These are phyloP conservation scores for Talaromyces rugulosus DNA, from an alignment of 2,329 filamentous ascomycete species.

Conservation along the genomic window DNA sequence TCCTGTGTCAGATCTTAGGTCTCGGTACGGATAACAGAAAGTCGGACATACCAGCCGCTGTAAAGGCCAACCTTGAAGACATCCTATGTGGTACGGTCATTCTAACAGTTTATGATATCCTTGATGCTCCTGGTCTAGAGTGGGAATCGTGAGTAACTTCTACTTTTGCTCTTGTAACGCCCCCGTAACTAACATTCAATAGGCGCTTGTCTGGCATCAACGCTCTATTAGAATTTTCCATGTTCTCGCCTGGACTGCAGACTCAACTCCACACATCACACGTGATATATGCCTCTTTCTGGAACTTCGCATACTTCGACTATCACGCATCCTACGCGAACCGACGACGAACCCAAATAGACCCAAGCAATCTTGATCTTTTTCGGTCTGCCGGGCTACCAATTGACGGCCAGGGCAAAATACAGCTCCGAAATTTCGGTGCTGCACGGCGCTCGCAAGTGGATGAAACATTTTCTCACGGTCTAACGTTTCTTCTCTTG, in stretches of 20 bases:
- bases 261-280: conserved; percentile 38
- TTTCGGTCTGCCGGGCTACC: conserved; percentile 60
- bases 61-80: conserved; percentile 50
- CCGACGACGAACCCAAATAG: conserved; percentile 53
- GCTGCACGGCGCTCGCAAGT: conserved; percentile 36
- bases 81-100: conserved; percentile 58
- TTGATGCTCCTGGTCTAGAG: conserved; percentile 57
- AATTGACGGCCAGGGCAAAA: conserved; percentile 48
- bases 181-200: conserved; percentile 9
- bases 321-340: conserved; percentile 60
- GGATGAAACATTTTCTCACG: conserved; percentile 60
- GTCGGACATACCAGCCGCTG: conserved; percentile 17
- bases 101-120: conserved; percentile 58
- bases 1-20: conserved; percentile 22
- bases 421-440: conserved; percentile 29
- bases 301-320: conserved; percentile 61
- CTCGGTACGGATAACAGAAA: conserved; percentile 31
- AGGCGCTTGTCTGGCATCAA: conserved; percentile 59
- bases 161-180: not conserved
- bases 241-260: conserved; percentile 26
- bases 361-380: conserved; percentile 53
- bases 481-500: conserved; percentile 57
- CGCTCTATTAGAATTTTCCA: conserved; percentile 48
- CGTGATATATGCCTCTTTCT: conserved; percentile 56
- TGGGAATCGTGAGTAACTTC: conserved; percentile 48